Evolutionary conservation across 345 rosid species (phyloP), one percentile per base, ranked within the genome.

Genomic region (Corchorus capsularis): DNA sequence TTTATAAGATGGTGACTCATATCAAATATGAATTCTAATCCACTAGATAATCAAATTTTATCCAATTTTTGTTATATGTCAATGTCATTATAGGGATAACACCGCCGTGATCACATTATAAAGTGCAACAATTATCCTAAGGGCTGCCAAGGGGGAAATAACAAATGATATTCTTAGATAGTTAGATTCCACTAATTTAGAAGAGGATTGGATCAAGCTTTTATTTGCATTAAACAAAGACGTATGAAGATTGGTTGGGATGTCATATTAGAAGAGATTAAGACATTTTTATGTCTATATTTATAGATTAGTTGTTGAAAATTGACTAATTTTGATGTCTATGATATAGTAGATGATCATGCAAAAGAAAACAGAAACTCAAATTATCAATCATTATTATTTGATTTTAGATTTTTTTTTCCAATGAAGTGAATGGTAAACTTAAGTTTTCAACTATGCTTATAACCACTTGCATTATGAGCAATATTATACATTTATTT

Each of bases 191-290:
- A 69, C 45, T 22, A 7, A 54, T 35, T 70, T 32, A 52, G 46
- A 52, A 34, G 22, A 35, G 14, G 46, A 69, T 69, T 70, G 49
- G 74, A 11, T 37, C 62, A 71, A 55, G 41, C 4, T 55, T 20
- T 35, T 39, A 39, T 56, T 71, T 55, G 74, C 63, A 55, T 70
- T 34, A 54, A 70, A 37, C 45, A 65, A 35, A 35, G 62, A 53
- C 9, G 47, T 6, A 6, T 39, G 15, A 37, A 17, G 9, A 17
- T 71, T 54, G 10, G 74, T 32, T 71, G 63, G 52, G 35, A 71
- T 19, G 74, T 53, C 74, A 55, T 6, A 55, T 43, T 27, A 27
- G 12, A 54, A 37, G 50, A 37, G 62, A 71, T 55, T 6, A 34
- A 4, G 60, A 69, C 73, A n/a, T 54, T 54, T 43, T n/a, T 6